Evolutionary conservation across 768 basidiomycete species (phyloP).

Genomic region (Amanita brunnescens): DNA sequence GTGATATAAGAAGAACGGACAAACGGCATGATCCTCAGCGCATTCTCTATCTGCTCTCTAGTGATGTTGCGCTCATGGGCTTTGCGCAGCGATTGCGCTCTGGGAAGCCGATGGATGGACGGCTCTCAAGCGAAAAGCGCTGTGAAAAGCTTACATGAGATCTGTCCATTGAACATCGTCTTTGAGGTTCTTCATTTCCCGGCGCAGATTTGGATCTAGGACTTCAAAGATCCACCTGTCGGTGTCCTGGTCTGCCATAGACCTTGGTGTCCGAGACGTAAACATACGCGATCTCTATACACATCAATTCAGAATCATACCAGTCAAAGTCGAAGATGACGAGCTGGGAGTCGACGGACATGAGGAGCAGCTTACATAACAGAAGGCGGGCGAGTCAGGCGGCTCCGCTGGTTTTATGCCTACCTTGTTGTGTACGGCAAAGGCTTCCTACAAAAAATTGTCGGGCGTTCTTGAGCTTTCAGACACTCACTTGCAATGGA

Average conservation of each 20-base stretch:
- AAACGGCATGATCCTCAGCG: slow-evolving; percentile 79
- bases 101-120: slow-evolving; percentile 17
- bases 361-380: slow-evolving; percentile 20
- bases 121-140: neutral
- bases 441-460: slow-evolving; percentile 80
- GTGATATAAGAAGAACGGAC: slow-evolving; percentile 34
- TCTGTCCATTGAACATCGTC: slow-evolving; percentile 81
- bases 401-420: slow-evolving; percentile 36
- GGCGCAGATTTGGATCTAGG: slow-evolving; percentile 73
- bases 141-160: slow-evolving; percentile 57
- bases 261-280: slow-evolving; percentile 38
- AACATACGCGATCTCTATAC: too few relatives aligned
- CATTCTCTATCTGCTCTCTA: slow-evolving; percentile 64
- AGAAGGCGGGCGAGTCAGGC: slow-evolving; percentile 7
- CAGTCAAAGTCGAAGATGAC: slow-evolving; percentile 98
- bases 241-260: slow-evolving; percentile 91
- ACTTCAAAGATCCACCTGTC: slow-evolving; percentile 93
- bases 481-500: slow-evolving; percentile 69
- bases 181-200: slow-evolving; percentile 67
- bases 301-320: slow-evolving; percentile 27
- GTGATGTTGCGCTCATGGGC: slow-evolving; percentile 63
- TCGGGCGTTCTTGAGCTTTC: slow-evolving; percentile 70
- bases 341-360: slow-evolving; percentile 48
- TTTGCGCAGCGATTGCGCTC: slow-evolving; percentile 64
- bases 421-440: slow-evolving; percentile 60